phyloP scores from a whole-genome alignment of 2,329 filamentous ascomycete species.

The Seiridium cupressi region DNA sequence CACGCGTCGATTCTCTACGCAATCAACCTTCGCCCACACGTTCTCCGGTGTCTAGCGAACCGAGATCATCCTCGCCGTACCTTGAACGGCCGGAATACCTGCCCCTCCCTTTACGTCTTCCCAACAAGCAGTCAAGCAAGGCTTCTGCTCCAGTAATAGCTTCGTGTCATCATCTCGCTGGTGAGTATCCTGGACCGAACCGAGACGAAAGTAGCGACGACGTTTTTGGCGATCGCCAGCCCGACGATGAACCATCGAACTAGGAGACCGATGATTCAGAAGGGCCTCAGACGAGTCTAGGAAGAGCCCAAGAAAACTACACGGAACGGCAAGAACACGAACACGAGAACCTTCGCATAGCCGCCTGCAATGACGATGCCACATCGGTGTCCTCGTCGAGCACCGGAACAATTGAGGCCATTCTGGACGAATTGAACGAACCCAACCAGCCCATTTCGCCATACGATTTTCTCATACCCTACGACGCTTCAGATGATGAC shows the following conservation, averaged over 20 bases:
- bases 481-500: constrained; percentile 48
- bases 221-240: constrained; percentile 11
- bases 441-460: constrained; percentile 27
- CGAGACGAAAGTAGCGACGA: constrained; percentile 13
- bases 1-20: constrained; percentile 40
- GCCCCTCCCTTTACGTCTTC: constrained; percentile 20
- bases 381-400: constrained; percentile 8
- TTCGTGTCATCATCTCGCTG: constrained; percentile 46
- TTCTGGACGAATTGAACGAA: constrained; percentile 18
- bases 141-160: constrained; percentile 24
- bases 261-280: constrained; percentile 10
- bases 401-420: constrained; percentile 12
- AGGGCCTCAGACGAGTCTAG: background rate
- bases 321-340: background rate
- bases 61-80: constrained; percentile 41
- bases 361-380: background rate
- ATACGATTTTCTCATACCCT: constrained; percentile 39
- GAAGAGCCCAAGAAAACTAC: background rate
- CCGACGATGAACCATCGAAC: constrained; percentile 12
- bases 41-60: constrained; percentile 29
- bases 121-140: constrained; percentile 30
- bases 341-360: background rate
- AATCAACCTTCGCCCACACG: constrained; percentile 28
- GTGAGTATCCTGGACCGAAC: constrained; percentile 41
- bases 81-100: constrained; percentile 33